Evolutionary conservation across 1,284 basidiomycete genomes (phyloP).

Genomic region (Golubevia sp.): DNA sequence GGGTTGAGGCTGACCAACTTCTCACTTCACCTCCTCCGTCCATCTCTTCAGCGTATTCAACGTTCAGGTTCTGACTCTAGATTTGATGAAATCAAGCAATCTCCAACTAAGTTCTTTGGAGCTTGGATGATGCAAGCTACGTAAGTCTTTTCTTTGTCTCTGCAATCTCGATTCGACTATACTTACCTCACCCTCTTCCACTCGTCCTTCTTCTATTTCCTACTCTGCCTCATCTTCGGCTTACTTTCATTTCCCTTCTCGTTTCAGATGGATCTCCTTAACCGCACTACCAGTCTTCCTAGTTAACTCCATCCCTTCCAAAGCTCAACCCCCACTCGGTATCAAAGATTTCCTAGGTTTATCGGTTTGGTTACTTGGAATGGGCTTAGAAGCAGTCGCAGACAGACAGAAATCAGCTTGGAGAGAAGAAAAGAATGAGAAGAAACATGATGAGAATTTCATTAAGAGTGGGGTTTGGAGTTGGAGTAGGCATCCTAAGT

Average conservation of each 20-base stretch:
- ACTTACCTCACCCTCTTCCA: not conserved
- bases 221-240: not conserved
- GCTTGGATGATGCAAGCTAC: conserved; percentile 78
- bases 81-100: conserved; percentile 73
- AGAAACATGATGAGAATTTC: conserved; percentile 76
- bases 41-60: conserved; percentile 63
- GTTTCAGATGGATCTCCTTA: too few species aligned
- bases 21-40: too few species aligned
- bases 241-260: conserved; percentile 1
- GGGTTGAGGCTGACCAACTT: conserved; percentile 35
- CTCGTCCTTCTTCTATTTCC: not conserved
- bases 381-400: conserved; percentile 40
- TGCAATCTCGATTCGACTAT: conserved; percentile 9
- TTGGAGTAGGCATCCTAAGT: conserved; percentile 78
- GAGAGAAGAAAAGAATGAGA: conserved; percentile 70
- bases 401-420: conserved; percentile 75
- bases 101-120: conserved; percentile 69
- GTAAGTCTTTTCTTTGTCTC: conserved; percentile 75
- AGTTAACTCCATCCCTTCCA: conserved; percentile 70
- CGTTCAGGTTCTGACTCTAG: conserved; percentile 70
- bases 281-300: conserved; percentile 50
- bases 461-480: conserved; percentile 75
- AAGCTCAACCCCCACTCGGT: conserved; percentile 69
- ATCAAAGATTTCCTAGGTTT: conserved; percentile 69
- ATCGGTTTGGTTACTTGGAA: conserved; percentile 66